Base-by-base conservation (phyloP, 805 yeast genomes). In the Starmerella potacharoeniae region DNA sequence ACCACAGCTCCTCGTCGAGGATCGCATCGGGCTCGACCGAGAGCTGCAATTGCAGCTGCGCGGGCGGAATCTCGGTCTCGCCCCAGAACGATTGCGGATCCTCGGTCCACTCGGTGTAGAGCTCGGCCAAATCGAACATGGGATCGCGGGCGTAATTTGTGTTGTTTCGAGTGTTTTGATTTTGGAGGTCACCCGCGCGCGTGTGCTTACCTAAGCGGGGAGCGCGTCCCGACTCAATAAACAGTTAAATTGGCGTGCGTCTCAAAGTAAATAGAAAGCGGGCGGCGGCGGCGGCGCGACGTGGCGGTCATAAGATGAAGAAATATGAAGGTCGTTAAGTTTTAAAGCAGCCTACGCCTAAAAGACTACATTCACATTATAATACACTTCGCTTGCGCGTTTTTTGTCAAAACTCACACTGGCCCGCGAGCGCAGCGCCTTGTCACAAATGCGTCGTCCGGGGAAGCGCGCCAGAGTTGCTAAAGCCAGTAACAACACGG, bases 81-180 rank as follows among this genome's bases (percentile, higher is more conserved):
- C 54, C 55, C 55, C 57, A 53, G 47, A 59, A 56, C 10, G 56
- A 31, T 17, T 39, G 55, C 28, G 62, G 55, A 33, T 56, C 55
- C 33, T 55, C 61, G 33, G 51, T 51, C 56, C 55, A 60, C 42
- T 52, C 55, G 6, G 61, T 46, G 51, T 57, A 58, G 43, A 55
- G 42, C 45, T 58, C 62, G 10, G 56, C 60, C 16, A 62, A 41
- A 36, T 61, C 60, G 52, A 62, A 62, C 64, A 61, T 61, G 31
- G 6, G 30, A 14, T 22, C 14, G 28, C 10, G 36, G 11, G 28
- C 28, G 11, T n/a, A 29, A 6, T 44, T 10, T 10, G 16, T 14
- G 30, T 49, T 13, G 22, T n/a, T 8, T 17, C 11, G 51, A 5
- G 34, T 49, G 52, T 49, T 39, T 28, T 40, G 45, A 9, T 16